phyloP scores from a whole-genome alignment of 768 basidiomycete genomes.

The Pulveroboletus ravenelii region DNA sequence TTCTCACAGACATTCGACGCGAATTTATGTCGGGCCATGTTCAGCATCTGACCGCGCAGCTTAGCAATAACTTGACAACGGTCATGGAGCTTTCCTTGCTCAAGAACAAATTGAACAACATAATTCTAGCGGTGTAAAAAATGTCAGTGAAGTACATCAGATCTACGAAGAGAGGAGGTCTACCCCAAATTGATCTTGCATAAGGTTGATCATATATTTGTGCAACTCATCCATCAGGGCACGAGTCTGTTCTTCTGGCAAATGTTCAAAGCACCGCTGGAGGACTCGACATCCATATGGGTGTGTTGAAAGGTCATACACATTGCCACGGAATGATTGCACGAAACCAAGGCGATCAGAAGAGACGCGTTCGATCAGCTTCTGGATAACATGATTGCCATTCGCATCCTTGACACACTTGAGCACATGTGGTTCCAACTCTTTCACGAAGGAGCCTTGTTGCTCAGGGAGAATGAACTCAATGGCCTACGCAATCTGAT shows the following conservation, averaged over 20 bases:
- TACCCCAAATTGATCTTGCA: slow-evolving; percentile 91
- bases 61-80: slow-evolving; percentile 58
- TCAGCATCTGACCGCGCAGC: slow-evolving; percentile 72
- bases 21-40: slow-evolving; percentile 84
- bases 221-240: slow-evolving; percentile 82
- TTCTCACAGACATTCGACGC: slow-evolving; percentile 97
- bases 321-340: slow-evolving; percentile 67
- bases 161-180: slow-evolving; percentile 21
- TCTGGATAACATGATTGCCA: slow-evolving; percentile 95
- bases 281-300: slow-evolving; percentile 94
- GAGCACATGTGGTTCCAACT: slow-evolving; percentile 76
- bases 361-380: slow-evolving; percentile 75
- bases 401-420: slow-evolving; percentile 88
- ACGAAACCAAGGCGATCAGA: slow-evolving; percentile 76
- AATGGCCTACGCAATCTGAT: slow-evolving; percentile 55
- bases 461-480: slow-evolving; percentile 78
- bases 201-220: slow-evolving; percentile 61
- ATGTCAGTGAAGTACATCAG: slow-evolving; percentile 2
- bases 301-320: slow-evolving; percentile 79
- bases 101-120: slow-evolving; percentile 90
- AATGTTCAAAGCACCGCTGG: slow-evolving; percentile 85
- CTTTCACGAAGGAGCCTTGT: slow-evolving; percentile 68
- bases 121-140: slow-evolving; percentile 61
- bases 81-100: slow-evolving; percentile 71
- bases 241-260: slow-evolving; percentile 62